These are phyloP conservation scores for Aurinia saxatilis DNA, from an alignment of 345 rosid species.

Conservation along the genomic window DNA sequence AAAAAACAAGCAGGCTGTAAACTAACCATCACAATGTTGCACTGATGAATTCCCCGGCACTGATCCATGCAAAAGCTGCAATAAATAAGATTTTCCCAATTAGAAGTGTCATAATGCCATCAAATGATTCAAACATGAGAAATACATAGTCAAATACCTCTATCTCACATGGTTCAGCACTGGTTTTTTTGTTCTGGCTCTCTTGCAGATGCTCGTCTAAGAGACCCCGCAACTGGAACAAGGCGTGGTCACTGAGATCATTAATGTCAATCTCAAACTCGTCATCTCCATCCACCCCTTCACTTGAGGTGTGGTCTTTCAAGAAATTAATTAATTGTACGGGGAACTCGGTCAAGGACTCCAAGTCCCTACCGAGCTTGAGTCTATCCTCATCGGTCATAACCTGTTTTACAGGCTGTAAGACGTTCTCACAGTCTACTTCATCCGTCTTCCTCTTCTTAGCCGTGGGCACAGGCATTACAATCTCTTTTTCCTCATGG, in stretches of 20 bases:
- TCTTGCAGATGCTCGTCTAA: conserved; percentile 54
- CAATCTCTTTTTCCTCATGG: not conserved
- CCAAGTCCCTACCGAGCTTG: conserved; percentile 49
- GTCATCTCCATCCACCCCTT: conserved; percentile 44
- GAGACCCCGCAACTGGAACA: conserved; percentile 60
- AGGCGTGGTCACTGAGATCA: conserved; percentile 51
- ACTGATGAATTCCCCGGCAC: conserved; percentile 56
- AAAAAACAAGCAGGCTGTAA: not conserved
- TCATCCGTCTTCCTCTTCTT: conserved; percentile 40
- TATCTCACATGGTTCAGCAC: conserved; percentile 60
- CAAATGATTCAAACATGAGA: not conserved
- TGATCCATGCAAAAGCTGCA: conserved; percentile 56
- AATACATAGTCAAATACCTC: conserved; percentile 42
- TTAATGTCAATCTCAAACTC: conserved; percentile 90
- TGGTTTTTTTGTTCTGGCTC: conserved; percentile 34
- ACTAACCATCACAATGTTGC: conserved; percentile 64
- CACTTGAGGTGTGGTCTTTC: conserved; percentile 49
- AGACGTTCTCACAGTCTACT: conserved; percentile 24
- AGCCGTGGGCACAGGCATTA: conserved; percentile 19
- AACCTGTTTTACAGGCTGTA: conserved; percentile 33
- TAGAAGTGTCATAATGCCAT: not conserved
- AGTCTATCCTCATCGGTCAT: conserved; percentile 49
- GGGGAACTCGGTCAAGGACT: conserved; percentile 60
- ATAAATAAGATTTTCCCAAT: not conserved
- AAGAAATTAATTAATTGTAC: conserved; percentile 56